phyloP scores from a whole-genome alignment of 495 filamentous ascomycete genomes.

The Evernia prunastri region DNA sequence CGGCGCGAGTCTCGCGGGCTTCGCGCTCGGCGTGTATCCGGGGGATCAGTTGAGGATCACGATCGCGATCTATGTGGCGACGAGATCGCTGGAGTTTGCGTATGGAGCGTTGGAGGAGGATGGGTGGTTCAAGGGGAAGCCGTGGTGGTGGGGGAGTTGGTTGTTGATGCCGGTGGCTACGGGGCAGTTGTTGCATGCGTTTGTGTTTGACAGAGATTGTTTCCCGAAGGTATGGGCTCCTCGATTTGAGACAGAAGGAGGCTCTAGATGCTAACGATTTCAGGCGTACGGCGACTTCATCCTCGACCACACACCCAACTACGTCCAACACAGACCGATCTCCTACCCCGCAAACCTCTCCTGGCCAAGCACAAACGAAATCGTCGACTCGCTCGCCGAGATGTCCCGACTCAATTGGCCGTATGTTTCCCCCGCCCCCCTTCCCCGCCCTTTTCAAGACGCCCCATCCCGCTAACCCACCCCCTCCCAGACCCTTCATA shows the following conservation, averaged over 20 bases:
- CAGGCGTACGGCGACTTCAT: slow-evolving; percentile 68
- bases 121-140: slow-evolving; percentile 67
- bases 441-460: not conserved
- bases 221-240: slow-evolving; percentile 53
- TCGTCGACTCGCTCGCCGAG: slow-evolving; percentile 72
- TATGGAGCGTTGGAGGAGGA: slow-evolving; percentile 78
- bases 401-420: slow-evolving; percentile 82
- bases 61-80: slow-evolving; percentile 69
- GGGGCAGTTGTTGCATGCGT: slow-evolving; percentile 85
- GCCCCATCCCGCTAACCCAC: not conserved
- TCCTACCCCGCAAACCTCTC: slow-evolving; percentile 55
- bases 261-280: not conserved
- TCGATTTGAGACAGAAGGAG: not conserved
- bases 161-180: slow-evolving; percentile 86
- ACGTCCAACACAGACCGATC: slow-evolving; percentile 67
- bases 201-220: slow-evolving; percentile 87
- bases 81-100: slow-evolving; percentile 74
- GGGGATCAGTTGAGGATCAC: slow-evolving; percentile 70
- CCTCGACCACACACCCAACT: slow-evolving; percentile 64
- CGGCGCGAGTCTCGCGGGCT: slow-evolving; percentile 77
- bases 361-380: slow-evolving; percentile 71
- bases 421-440: slow-evolving; percentile 42
- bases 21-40: slow-evolving; percentile 74
- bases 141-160: slow-evolving; percentile 95
- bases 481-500: slow-evolving; percentile 54